Conservation (phyloP, 495 filamentous ascomycete species). For the Neurospora africana region DNA sequence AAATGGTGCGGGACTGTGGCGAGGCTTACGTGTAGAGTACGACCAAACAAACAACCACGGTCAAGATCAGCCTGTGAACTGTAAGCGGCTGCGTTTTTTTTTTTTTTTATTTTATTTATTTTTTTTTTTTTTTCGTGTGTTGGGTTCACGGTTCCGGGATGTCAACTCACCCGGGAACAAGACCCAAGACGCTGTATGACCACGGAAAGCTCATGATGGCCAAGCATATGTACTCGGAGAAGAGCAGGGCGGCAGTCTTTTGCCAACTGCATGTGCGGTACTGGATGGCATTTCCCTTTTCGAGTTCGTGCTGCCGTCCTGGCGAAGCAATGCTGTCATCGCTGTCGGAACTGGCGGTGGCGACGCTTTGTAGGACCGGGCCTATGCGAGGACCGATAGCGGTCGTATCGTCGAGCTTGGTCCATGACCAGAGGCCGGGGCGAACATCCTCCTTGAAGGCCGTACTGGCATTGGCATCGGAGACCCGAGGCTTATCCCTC, state of each 20-base stretch:
- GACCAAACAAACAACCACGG: constrained; percentile 58
- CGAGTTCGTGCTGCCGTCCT: constrained; percentile 65
- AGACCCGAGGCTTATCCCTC: neutral
- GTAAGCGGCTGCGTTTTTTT: constrained; percentile 5
- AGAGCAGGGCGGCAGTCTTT: constrained; percentile 80
- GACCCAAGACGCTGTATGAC: constrained; percentile 74
- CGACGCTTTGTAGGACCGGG: constrained; percentile 26
- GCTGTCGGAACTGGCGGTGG: constrained; percentile 25
- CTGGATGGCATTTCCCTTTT: constrained; percentile 70
- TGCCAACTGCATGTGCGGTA: constrained; percentile 87
- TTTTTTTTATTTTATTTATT: too few species aligned
- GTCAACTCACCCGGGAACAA: constrained; percentile 59
- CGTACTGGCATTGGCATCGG: neutral
- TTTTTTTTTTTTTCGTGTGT: too few species aligned
- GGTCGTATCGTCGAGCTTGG: neutral
- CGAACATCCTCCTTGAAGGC: neutral
- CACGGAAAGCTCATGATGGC: constrained; percentile 92
- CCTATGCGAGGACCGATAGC: constrained; percentile 34
- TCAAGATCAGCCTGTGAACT: constrained; percentile 52
- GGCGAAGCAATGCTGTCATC: constrained; percentile 39
- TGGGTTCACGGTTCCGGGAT: neutral
- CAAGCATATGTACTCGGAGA: constrained; percentile 87
- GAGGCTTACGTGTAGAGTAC: constrained; percentile 61
- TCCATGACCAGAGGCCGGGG: neutral
- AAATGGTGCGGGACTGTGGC: too few species aligned